These are phyloP conservation scores for Paecilomyces fulvus DNA, from an alignment of 2,329 filamentous ascomycete species.

Conservation along the genomic window DNA sequence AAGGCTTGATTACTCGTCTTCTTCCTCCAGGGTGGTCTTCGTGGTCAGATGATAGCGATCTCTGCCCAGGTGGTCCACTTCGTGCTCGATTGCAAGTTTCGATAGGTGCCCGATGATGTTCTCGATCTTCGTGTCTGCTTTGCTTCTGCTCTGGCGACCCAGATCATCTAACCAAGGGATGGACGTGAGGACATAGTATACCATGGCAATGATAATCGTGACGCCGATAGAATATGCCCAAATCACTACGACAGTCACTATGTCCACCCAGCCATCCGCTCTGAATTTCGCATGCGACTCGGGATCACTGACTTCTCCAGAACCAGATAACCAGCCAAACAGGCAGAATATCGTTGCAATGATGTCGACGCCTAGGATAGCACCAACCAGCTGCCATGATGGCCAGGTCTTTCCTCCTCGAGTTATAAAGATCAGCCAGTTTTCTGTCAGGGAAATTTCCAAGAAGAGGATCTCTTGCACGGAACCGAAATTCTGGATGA, in stretches of 20 bases:
- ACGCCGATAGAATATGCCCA: constrained; percentile 36
- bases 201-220: constrained; percentile 34
- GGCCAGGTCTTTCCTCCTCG: constrained; percentile 65
- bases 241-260: constrained; percentile 36
- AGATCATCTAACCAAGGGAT: constrained; percentile 28
- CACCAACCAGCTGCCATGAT: constrained; percentile 59
- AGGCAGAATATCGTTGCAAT: constrained; percentile 61
- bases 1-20: constrained; percentile 15
- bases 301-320: constrained; percentile 8
- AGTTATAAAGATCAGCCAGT: constrained; percentile 91
- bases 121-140: constrained; percentile 36
- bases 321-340: constrained; percentile 60
- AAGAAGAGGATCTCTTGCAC: constrained; percentile 73
- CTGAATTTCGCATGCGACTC: constrained; percentile 5
- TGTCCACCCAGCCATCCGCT: constrained; percentile 43
- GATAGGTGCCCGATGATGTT: constrained; percentile 35
- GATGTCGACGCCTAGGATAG: constrained; percentile 60
- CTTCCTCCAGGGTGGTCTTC: constrained; percentile 21
- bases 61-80: constrained; percentile 31
- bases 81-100: constrained; percentile 35
- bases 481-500: constrained; percentile 61
- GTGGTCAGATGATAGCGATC: constrained; percentile 23
- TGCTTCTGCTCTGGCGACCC: constrained; percentile 31
- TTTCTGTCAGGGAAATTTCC: constrained; percentile 78
- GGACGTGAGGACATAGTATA: constrained; percentile 30